Evolutionary conservation across 768 basidiomycete species (phyloP), one percentile per base, ranked within the genome.

Genomic region (Cystofilobasidium bisporidii): DNA sequence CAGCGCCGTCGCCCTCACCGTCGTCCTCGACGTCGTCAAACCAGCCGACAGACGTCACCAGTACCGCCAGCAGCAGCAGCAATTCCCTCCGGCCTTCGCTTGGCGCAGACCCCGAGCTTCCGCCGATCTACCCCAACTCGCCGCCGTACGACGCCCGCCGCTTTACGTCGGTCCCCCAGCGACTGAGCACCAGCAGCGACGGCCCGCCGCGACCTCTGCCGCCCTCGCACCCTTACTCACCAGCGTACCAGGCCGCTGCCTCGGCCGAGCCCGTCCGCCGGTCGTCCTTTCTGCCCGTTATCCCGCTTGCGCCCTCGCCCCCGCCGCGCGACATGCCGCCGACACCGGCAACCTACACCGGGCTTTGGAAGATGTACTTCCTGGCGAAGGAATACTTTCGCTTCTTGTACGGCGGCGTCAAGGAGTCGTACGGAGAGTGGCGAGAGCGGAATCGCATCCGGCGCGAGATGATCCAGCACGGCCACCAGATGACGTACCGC

Each of bases 321-420:
- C 60, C 60, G 17, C n/a, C 40, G 20, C 22, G 60, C 6, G 60
- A 47, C 41, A 41, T 61, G 38, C n/a, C 41, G 38, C 60, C 38
- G 40, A 61, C 41, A 15, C 38, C 60, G 41, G 22, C 60, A 3
- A 18, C 12, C 26, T n/a, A 61, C 41, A 38, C 12, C 18, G 38
- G 60, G 1, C 41, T 41, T 3, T 45, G 38, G 41, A 45, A 38
- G 26, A 28, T 61, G n/a, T 30, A 45, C 36, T 61, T 38, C 15
- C 41, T 61, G 3, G 60, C 41, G 9, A 41, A 41, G 60, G 28
- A 41, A 28, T 61, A 61, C 60, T 61, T 61, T 30, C 24, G 15
- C 22, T 61, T 61, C 43, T 43, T 61, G 36, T 43, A 18, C 40
- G 38, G 41, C 26, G 60, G 60, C 22, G 36, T 61, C 41, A 41